phyloP scores from a whole-genome alignment of 2,329 filamentous ascomycete genomes.

The Leptographium galeiforme region DNA sequence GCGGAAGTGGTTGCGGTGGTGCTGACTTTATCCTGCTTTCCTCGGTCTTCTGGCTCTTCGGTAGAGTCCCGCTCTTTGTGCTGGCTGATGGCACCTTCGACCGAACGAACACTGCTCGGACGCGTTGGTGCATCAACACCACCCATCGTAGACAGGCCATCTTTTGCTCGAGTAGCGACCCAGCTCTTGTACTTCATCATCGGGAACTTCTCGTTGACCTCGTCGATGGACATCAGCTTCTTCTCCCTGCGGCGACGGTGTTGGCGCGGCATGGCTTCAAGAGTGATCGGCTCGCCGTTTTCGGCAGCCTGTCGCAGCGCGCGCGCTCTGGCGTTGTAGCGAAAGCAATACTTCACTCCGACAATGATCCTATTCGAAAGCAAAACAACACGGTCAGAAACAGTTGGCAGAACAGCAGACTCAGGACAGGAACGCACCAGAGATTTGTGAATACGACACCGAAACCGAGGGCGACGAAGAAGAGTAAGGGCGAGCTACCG shows the following conservation, averaged over 20 bases:
- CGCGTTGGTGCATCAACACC: constrained; percentile 67
- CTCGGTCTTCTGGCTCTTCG: constrained; percentile 19
- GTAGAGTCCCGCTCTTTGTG: constrained; percentile 31
- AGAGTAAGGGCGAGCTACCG: constrained; percentile 29
- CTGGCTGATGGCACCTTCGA: constrained; percentile 37
- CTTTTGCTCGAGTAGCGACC: constrained; percentile 68
- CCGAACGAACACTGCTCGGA: constrained; percentile 58
- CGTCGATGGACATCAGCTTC: constrained; percentile 98
- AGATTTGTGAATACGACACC: constrained; percentile 98
- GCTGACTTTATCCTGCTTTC: background rate
- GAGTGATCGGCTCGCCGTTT: constrained; percentile 77
- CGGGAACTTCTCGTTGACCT: constrained; percentile 95
- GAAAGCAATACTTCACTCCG: constrained; percentile 97
- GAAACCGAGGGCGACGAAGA: constrained; percentile 57
- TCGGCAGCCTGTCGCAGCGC: constrained; percentile 61
- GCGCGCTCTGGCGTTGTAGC: constrained; percentile 90
- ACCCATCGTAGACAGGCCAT: constrained; percentile 72
- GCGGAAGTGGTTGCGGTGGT: background rate
- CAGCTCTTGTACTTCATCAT: constrained; percentile 94
- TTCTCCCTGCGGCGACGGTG: constrained; percentile 86
- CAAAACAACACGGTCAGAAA: too few species aligned
- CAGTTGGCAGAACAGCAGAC: background rate
- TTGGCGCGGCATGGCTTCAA: constrained; percentile 71
- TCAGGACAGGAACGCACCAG: constrained; percentile 55
- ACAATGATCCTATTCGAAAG: constrained; percentile 74